Conservation (phyloP, 768 basidiomycete genomes). For the Pholiota microspora region DNA sequence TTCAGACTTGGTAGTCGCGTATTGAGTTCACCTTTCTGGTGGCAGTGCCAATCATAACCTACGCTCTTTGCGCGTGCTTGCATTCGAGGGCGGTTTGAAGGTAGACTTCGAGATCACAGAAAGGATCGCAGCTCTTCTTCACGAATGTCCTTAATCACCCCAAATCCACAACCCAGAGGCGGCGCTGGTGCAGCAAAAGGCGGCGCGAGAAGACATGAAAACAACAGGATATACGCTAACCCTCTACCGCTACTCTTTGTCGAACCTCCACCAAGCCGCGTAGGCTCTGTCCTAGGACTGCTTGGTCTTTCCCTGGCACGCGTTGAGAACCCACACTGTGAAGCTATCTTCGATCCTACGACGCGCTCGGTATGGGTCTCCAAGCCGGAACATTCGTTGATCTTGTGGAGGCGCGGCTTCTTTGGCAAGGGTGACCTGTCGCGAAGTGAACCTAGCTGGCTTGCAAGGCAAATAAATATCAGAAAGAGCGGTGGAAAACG, state of each 20-base stretch:
- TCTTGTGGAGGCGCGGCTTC: slow-evolving; percentile 89
- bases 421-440: slow-evolving; percentile 97
- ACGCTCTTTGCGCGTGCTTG: slow-evolving; percentile 8
- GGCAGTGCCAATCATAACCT: slow-evolving; percentile 7
- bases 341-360: slow-evolving; percentile 71
- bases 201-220: slow-evolving; percentile 55
- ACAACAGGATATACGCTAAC: slow-evolving; percentile 64
- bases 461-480: slow-evolving; percentile 72
- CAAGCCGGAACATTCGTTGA: slow-evolving; percentile 55
- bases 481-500: slow-evolving; percentile 58
- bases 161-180: slow-evolving; percentile 35
- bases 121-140: not conserved
- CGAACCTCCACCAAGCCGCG: slow-evolving; percentile 39
- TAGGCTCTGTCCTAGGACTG: slow-evolving; percentile 46
- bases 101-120: slow-evolving; percentile 2
- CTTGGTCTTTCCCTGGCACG: slow-evolving; percentile 59
- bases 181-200: slow-evolving; percentile 39
- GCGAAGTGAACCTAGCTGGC: slow-evolving; percentile 94
- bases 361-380: slow-evolving; percentile 91
- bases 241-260: slow-evolving; percentile 64
- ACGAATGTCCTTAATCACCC: slow-evolving; percentile 48
- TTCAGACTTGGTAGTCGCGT: not conserved
- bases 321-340: slow-evolving; percentile 69
- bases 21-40: not conserved
- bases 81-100: slow-evolving; percentile 5